Conservation (phyloP, 208 protist species). For the Vickermania spadyakhi region DNA sequence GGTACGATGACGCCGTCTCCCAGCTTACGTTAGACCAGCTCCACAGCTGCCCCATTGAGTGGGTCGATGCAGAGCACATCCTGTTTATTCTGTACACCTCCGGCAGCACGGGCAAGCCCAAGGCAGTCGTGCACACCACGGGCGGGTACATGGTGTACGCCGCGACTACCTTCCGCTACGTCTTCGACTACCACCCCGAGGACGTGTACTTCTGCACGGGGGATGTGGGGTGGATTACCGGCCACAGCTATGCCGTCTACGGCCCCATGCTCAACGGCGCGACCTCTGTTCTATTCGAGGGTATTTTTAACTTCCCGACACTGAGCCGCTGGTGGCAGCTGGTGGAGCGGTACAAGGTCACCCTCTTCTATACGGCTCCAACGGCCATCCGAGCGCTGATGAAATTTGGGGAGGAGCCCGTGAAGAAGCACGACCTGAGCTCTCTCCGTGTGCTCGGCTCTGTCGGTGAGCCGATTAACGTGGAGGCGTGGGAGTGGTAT, state of each 20-base stretch:
- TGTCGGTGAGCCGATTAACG: constrained; percentile 97
- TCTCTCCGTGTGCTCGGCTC: constrained; percentile 92
- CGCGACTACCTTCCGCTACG: constrained; percentile 89
- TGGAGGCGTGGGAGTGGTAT: constrained; percentile 93
- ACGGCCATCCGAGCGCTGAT: constrained; percentile 90
- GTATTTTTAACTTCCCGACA: constrained; percentile 88
- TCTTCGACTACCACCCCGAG: constrained; percentile 93
- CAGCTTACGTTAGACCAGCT: constrained; percentile 20
- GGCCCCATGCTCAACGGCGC: constrained; percentile 95
- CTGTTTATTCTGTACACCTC: constrained; percentile 98
- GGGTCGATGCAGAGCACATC: constrained; percentile 91
- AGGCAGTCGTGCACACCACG: constrained; percentile 93
- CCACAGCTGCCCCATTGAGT: constrained; percentile 69
- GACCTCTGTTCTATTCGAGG: constrained; percentile 95
- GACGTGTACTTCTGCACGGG: constrained; percentile 94
- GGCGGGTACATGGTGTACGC: constrained; percentile 94
- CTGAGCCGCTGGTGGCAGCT: constrained; percentile 90
- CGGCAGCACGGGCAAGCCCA: constrained; percentile 96
- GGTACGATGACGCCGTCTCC: constrained; percentile 45
- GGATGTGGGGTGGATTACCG: constrained; percentile 95
- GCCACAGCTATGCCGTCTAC: constrained; percentile 97
- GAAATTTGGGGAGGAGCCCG: constrained; percentile 66
- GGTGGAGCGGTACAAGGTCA: constrained; percentile 92
- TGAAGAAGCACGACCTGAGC: constrained; percentile 60
- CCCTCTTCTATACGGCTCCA: constrained; percentile 96